Evolutionary conservation across 1,284 basidiomycete genomes (phyloP).

Genomic region (Caloboletus inedulis): DNA sequence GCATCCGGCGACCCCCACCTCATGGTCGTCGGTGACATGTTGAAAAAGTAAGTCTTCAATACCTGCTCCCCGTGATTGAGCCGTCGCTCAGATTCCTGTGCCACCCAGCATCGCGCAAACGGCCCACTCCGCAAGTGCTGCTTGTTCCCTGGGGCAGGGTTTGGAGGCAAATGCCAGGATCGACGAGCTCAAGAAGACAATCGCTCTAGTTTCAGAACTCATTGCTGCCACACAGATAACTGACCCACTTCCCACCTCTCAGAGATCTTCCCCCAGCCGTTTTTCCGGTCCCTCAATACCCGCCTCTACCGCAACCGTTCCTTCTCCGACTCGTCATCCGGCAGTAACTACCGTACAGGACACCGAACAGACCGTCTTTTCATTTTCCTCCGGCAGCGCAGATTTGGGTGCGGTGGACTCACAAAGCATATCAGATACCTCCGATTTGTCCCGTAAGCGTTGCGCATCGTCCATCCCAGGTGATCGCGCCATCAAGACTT

Average conservation of each 20-base stretch:
- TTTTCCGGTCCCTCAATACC: slow-evolving; percentile 19
- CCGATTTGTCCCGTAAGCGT: slow-evolving; percentile 53
- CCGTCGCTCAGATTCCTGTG: slow-evolving; percentile 15
- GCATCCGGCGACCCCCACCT: slow-evolving; percentile 26
- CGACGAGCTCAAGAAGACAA: slow-evolving; percentile 46
- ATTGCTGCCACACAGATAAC: slow-evolving; percentile 44
- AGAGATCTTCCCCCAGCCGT: slow-evolving; percentile 29
- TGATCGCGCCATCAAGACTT: slow-evolving; percentile 57
- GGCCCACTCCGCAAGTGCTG: slow-evolving; percentile 46
- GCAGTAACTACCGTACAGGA: slow-evolving; percentile 21
- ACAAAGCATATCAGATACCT: slow-evolving; percentile 23
- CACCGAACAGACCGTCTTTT: slow-evolving; percentile 14
- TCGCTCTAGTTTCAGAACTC: slow-evolving; percentile 47
- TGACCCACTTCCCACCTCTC: slow-evolving; percentile 33
- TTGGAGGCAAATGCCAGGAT: slow-evolving; percentile 45
- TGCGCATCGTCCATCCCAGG: slow-evolving; percentile 62
- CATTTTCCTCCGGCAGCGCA: slow-evolving; percentile 17
- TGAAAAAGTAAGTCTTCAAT: slow-evolving; percentile 29
- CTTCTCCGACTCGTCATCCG: slow-evolving; percentile 21
- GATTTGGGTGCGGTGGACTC: slow-evolving; percentile 24
- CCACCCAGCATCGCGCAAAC: slow-evolving; percentile 44
- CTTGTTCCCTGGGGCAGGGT: slow-evolving; percentile 46
- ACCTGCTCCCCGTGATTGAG: neutral
- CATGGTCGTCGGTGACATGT: slow-evolving; percentile 33
- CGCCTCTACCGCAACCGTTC: slow-evolving; percentile 8